Evolutionary conservation across 495 filamentous ascomycete species (phyloP), one percentile per base, ranked within the genome.

Genomic region (Geoglossum glabrum): DNA sequence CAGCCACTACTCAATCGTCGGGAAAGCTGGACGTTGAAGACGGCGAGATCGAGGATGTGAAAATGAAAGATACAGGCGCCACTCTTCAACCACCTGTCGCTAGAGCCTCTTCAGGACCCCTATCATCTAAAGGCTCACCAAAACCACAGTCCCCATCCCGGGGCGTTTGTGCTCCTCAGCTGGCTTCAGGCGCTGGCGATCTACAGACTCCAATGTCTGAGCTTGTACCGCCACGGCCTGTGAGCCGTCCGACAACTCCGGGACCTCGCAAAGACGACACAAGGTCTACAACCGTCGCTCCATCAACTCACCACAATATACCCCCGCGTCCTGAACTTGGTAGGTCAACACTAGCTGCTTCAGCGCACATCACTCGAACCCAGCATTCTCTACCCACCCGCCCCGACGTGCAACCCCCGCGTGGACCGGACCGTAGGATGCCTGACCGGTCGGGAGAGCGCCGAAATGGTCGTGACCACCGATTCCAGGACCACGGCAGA

Each of bases 11-110:
- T 46, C 66, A 60, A 61, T 70, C 46, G 60, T 63, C 45, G 68
- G 62, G 38, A 10, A 72, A 68, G 50, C 58, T 66, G 10, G 85
- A 89, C 63, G 83, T 83, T 54, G 85, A 68, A 51, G 66, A 68
- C 51, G 66, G 66, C 4, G 66, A 68, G 52, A 69, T 68, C 26
- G 66, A 68, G 15, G 66, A 68, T 58, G 60, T 34, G 5, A 61
- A 61, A 21, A 7, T 27, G 34, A 62, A 61, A 33, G 49, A 57
- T 15, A 26, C 31, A 36, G 51, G 34, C 0, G 13, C 33, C 11
- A 1, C 21, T 33, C 54, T 56, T 56, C 54, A 38, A 28, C 54
- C 38, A 27, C 38, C 54, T 26, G 30, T 19, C 3, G 10, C n/a
- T 25, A 13, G 38, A 3, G n/a, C 28, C 17, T 30, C 54, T 3